Evolutionary conservation across 2,329 filamentous ascomycete species (phyloP).

Genomic region (Coccinonectria pachysandricola): DNA sequence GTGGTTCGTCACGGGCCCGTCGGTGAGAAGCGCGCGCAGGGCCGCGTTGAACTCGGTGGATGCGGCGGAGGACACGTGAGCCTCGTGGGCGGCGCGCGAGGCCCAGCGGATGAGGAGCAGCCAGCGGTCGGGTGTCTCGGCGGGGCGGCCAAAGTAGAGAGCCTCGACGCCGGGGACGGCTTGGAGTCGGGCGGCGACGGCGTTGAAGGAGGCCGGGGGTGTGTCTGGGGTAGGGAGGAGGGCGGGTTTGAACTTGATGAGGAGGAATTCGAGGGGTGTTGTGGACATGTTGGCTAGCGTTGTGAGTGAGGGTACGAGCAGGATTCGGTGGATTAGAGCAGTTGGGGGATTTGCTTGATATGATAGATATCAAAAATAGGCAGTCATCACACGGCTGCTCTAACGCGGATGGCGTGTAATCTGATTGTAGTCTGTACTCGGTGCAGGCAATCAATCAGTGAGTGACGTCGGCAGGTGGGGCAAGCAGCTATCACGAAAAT

Average conservation of each 20-base stretch:
- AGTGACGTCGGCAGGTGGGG: too few relatives aligned
- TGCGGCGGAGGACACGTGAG: conserved; percentile 31
- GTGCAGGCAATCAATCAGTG: too few relatives aligned
- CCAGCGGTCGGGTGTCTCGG: conserved; percentile 25
- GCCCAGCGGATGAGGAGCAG: conserved; percentile 25
- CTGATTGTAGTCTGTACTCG: too few relatives aligned
- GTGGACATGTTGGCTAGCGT: conserved; percentile 10
- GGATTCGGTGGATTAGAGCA: too few relatives aligned
- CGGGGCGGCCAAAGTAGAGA: conserved; percentile 25
- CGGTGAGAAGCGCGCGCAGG: conserved; percentile 21
- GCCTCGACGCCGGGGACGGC: conserved; percentile 22
- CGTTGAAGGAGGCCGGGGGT: conserved; percentile 18
- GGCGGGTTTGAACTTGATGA: conserved; percentile 22
- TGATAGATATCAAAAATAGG: too few relatives aligned
- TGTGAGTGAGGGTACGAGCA: too few relatives aligned
- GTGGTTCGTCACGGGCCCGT: conserved; percentile 15
- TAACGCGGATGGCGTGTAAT: too few relatives aligned
- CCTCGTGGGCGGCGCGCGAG: conserved; percentile 22
- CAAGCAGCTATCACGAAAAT: too few relatives aligned
- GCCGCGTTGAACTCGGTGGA: conserved; percentile 31
- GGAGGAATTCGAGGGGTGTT: conserved; percentile 21
- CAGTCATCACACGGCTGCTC: too few relatives aligned
- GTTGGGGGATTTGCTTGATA: too few relatives aligned
- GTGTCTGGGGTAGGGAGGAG: conserved; percentile 15
- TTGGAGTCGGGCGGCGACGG: conserved; percentile 19